These are phyloP conservation scores for Plectosphaerella sp. DNA, from an alignment of 2,329 filamentous ascomycete genomes.

Conservation along the genomic window DNA sequence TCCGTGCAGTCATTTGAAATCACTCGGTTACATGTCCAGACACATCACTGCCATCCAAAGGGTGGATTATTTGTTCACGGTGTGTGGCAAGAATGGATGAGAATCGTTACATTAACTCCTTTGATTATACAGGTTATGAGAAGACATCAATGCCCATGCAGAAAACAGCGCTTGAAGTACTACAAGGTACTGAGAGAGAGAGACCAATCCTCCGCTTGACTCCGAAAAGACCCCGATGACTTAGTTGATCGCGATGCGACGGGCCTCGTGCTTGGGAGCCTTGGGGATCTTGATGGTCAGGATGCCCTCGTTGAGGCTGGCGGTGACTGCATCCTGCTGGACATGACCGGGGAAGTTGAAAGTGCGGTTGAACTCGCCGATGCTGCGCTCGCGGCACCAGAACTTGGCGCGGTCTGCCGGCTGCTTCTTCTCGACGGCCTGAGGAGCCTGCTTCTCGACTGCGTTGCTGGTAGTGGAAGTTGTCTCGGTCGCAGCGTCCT, in stretches of 20 bases:
- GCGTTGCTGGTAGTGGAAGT: slow-evolving; percentile 1
- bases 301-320: slow-evolving; percentile 61
- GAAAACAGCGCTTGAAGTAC: too few species aligned
- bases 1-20: too few species aligned
- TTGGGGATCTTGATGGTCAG: slow-evolving; percentile 63
- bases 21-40: too few species aligned
- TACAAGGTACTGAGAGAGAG: too few species aligned
- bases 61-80: too few species aligned
- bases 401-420: slow-evolving; percentile 49
- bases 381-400: slow-evolving; percentile 65
- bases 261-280: slow-evolving; percentile 52
- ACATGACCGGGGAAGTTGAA: slow-evolving; percentile 65
- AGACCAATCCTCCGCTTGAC: too few species aligned
- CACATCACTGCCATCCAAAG: too few species aligned
- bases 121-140: too few species aligned
- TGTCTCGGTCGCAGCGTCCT: slow-evolving; percentile 23
- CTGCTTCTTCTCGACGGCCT: slow-evolving; percentile 11
- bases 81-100: too few species aligned
- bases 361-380: slow-evolving; percentile 63
- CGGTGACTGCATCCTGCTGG: slow-evolving; percentile 57
- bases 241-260: slow-evolving; percentile 53
- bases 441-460: neutral
- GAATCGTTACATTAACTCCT: too few species aligned
- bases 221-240: neutral
- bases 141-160: too few species aligned